Percentiles rank a stretch among this genome's conserved stretches.
Conservation (phyloP, 208 protist species). For the Acanthamoeba rhysodes region DNA sequence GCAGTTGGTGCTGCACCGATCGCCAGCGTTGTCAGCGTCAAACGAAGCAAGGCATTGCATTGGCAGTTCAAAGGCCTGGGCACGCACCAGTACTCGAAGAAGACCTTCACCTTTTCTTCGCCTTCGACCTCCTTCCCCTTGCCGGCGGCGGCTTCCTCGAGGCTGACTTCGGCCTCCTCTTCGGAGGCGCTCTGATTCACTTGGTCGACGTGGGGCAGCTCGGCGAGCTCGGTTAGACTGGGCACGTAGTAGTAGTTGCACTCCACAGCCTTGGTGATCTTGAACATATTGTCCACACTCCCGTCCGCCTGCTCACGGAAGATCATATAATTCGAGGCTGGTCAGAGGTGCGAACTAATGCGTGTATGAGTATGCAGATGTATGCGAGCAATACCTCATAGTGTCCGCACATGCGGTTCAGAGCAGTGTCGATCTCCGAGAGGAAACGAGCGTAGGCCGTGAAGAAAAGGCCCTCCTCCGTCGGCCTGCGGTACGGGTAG, state of each 20-base stretch:
- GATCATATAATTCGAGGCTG: neutral
- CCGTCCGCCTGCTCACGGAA: neutral
- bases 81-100: conserved; percentile 56
- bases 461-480: conserved; percentile 62
- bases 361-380: too few species aligned
- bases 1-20: conserved; percentile 42
- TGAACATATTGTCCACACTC: conserved; percentile 70
- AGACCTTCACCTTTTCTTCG: neutral
- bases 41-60: neutral
- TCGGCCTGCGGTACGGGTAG: conserved; percentile 11
- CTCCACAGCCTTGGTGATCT: conserved; percentile 47
- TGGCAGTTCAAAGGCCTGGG: neutral
- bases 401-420: conserved; percentile 63
- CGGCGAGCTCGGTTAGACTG: conserved; percentile 6
- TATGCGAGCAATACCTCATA: too few species aligned
- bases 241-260: conserved; percentile 76
- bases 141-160: neutral
- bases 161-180: neutral
- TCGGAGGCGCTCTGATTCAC: neutral
- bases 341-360: neutral
- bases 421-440: conserved; percentile 64
- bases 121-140: conserved; percentile 30
- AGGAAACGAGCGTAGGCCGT: conserved; percentile 58
- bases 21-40: neutral
- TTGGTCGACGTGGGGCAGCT: neutral